phyloP scores from a whole-genome alignment of 768 basidiomycete genomes.

The Podaxis pistillaris region DNA sequence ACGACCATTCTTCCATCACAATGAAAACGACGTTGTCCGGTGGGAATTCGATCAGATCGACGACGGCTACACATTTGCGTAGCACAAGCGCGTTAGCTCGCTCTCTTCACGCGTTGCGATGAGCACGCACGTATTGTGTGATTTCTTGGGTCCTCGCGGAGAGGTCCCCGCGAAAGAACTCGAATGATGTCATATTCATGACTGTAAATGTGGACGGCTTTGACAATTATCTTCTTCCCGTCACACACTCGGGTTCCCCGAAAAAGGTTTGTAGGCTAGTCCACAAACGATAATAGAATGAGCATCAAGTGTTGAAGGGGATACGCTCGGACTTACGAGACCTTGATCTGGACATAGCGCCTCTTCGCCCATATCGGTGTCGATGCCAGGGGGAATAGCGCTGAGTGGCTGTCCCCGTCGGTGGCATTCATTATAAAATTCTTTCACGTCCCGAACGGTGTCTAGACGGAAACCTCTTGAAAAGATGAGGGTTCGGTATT shows the following conservation, averaged over 20 bases:
- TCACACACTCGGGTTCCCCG: conserved; percentile 56
- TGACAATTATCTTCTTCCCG: conserved; percentile 56
- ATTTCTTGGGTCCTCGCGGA: conserved; percentile 63
- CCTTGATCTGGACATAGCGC: conserved; percentile 71
- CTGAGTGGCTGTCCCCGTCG: conserved; percentile 24
- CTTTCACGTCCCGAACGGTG: conserved; percentile 65
- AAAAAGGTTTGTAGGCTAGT: conserved; percentile 71
- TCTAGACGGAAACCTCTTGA: conserved; percentile 61
- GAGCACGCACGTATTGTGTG: conserved; percentile 68
- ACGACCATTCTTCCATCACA: conserved; percentile 81
- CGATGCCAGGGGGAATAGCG: conserved; percentile 29
- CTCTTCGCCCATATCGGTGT: conserved; percentile 42
- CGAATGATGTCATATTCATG: conserved; percentile 62
- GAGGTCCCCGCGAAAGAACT: conserved; percentile 48
- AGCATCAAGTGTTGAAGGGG: conserved; percentile 8
- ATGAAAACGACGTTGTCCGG: conserved; percentile 60
- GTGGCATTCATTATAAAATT: conserved; percentile 39
- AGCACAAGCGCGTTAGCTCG: background rate
- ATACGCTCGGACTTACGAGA: conserved; percentile 44
- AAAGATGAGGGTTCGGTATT: conserved; percentile 47
- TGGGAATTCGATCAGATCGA: conserved; percentile 57
- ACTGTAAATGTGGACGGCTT: conserved; percentile 64
- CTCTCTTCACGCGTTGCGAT: background rate
- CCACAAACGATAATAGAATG: conserved; percentile 8
- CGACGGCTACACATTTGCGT: conserved; percentile 46